Percentiles rank a stretch among this genome's conserved stretches.
Conservation (phyloP, 805 yeast species). For the Jamesozyma piceae region DNA sequence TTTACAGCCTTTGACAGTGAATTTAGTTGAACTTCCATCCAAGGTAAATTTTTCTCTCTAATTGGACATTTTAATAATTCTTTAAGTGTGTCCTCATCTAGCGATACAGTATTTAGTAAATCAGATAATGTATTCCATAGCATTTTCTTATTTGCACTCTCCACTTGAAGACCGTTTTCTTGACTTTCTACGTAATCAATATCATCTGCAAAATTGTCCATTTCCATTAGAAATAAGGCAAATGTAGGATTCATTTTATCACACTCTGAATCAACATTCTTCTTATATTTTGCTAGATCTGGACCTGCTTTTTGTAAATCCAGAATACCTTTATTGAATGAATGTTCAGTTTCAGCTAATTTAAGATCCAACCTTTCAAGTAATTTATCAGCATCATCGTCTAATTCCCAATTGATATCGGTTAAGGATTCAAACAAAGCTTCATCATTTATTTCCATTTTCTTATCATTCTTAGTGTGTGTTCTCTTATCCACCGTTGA, state of each 20-base stretch:
- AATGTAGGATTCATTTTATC: constrained; percentile 45
- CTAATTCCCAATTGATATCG: constrained; percentile 66
- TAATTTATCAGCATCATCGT: constrained; percentile 53
- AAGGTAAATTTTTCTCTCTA: constrained; percentile 35
- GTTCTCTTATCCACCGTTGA: background rate
- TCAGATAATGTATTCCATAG: constrained; percentile 60
- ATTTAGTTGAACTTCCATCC: constrained; percentile 47
- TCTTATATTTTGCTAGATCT: constrained; percentile 35
- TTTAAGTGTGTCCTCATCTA: constrained; percentile 47
- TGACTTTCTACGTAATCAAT: constrained; percentile 63
- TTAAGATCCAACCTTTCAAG: constrained; percentile 50
- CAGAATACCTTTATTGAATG: constrained; percentile 48
- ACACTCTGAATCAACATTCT: constrained; percentile 43
- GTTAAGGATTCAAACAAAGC: constrained; percentile 49
- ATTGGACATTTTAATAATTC: constrained; percentile 41
- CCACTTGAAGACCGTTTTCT: constrained; percentile 75
- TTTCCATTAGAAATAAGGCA: constrained; percentile 49
- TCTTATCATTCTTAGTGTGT: background rate
- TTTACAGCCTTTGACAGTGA: constrained; percentile 55
- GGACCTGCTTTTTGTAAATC: constrained; percentile 39
- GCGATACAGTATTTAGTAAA: constrained; percentile 60
- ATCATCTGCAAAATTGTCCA: constrained; percentile 56
- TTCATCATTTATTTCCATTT: constrained; percentile 33
- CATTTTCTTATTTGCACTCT: constrained; percentile 70
- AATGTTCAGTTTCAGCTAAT: constrained; percentile 51